A percentile compares a stretch with the other conserved stretches of the same genome.
phyloP scores from a whole-genome alignment of 176 grass and related monocot genomes.

The Paspalum vaginatum region DNA sequence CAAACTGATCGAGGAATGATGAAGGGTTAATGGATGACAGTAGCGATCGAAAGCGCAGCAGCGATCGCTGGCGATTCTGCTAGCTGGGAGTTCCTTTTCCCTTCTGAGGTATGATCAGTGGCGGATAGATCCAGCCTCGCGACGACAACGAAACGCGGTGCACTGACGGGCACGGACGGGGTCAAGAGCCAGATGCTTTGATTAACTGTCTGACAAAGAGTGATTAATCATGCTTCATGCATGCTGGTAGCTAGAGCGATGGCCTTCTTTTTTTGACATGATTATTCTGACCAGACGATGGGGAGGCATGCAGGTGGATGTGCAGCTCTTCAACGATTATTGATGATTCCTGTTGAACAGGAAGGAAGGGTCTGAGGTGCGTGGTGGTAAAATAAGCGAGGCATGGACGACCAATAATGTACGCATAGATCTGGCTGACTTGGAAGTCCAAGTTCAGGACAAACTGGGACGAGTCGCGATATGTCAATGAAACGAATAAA shows the following conservation, averaged over 20 bases:
- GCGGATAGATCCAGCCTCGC: not conserved
- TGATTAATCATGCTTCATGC: slow-evolving; percentile 25
- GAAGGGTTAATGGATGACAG: slow-evolving; percentile 14
- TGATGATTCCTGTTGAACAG: not conserved
- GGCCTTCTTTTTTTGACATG: not conserved
- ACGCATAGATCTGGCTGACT: too few relatives aligned
- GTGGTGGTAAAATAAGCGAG: not conserved
- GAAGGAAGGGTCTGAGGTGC: too few relatives aligned
- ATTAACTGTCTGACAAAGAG: not conserved
- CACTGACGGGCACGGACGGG: not conserved
- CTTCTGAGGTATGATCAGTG: too few relatives aligned
- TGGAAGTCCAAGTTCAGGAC: slow-evolving; percentile 20
- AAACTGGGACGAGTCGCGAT: too few relatives aligned
- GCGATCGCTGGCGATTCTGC: not conserved
- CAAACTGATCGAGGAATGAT: slow-evolving; percentile 27
- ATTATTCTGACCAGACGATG: slow-evolving; percentile 11
- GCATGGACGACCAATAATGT: too few relatives aligned
- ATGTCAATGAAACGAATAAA: too few relatives aligned
- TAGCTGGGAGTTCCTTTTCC: not conserved
- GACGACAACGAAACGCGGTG: slow-evolving; percentile 37
- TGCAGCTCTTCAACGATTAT: not conserved
- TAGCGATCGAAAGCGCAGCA: not conserved
- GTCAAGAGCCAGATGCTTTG: not conserved
- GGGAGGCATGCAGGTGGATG: not conserved
- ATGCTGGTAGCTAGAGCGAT: not conserved